These are phyloP conservation scores for Trichoderma guizhouense DNA, from an alignment of 2,329 filamentous ascomycete genomes.

Conservation along the genomic window DNA sequence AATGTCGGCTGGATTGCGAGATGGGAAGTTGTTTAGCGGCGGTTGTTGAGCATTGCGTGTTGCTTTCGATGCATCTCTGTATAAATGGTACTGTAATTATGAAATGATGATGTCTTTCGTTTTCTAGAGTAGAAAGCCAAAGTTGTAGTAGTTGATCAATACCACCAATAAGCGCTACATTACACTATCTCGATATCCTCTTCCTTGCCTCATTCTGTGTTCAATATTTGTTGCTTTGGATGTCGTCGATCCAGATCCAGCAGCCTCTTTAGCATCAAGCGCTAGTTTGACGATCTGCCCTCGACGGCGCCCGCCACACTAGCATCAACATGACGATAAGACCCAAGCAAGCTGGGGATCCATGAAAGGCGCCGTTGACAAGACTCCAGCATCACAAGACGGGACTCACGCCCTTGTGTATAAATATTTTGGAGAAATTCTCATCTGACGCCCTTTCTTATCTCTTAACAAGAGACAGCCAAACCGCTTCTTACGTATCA, in stretches of 20 bases:
- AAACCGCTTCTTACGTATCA: background rate
- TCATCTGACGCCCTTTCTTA: background rate
- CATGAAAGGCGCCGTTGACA: constrained; percentile 19
- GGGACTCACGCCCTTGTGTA: background rate
- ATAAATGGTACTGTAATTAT: background rate
- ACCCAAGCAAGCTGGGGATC: background rate
- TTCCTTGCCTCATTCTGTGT: no score
- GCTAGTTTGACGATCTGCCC: background rate
- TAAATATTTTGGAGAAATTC: background rate
- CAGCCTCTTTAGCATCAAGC: background rate
- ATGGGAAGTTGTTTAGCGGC: constrained; percentile 63
- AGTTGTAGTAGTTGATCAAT: background rate
- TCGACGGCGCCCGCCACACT: background rate
- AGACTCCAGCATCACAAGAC: background rate
- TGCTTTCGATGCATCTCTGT: no score
- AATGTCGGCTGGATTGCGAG: constrained; percentile 71
- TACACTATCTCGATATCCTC: background rate
- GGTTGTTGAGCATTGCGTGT: no score
- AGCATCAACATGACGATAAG: constrained; percentile 9
- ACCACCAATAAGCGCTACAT: background rate
- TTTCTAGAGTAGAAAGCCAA: background rate
- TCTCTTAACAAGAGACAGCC: background rate
- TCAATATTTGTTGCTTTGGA: background rate
- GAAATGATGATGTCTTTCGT: background rate
- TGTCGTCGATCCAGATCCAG: background rate